Conservation (phyloP, 2,329 filamentous ascomycete species). For the Xylaria sp. region DNA sequence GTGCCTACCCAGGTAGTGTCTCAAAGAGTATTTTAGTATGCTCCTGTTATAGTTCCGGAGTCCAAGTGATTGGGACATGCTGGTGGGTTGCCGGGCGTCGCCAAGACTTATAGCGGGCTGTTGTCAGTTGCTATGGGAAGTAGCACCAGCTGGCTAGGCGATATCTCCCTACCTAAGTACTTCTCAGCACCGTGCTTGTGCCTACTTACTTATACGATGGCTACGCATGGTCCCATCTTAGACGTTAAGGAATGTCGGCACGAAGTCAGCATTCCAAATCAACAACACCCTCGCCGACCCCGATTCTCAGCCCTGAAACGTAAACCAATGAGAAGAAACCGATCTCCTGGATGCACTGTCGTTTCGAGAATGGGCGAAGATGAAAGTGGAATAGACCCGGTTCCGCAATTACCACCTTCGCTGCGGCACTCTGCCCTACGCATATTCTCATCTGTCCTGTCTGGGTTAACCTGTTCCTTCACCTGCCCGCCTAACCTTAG, state of each 20-base stretch:
- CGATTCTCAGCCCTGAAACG: conserved; percentile 26
- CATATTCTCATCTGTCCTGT: neutral
- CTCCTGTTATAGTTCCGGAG: no score
- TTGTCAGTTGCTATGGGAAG: neutral
- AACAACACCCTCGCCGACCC: conserved; percentile 3
- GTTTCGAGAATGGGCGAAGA: conserved; percentile 9
- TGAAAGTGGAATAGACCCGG: conserved; percentile 25
- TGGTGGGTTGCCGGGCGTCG: neutral
- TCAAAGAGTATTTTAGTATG: no score
- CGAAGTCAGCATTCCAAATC: conserved; percentile 39
- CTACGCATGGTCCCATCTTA: conserved; percentile 4
- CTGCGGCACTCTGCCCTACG: conserved; percentile 24
- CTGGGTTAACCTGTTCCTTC: neutral
- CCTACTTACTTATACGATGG: conserved; percentile 8
- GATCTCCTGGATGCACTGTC: conserved; percentile 8
- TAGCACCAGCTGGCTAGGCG: neutral
- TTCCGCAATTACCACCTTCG: conserved; percentile 20
- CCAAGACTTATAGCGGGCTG: neutral
- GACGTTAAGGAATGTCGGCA: conserved; percentile 21
- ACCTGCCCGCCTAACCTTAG: no score
- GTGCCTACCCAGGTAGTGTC: no score
- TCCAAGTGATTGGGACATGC: neutral
- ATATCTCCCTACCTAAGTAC: no score
- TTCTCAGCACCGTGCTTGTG: neutral
- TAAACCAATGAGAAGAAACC: conserved; percentile 24